Evolutionary conservation across 108 stramenopile genomes (phyloP).

Genomic region (Cyclostephanos tholiformis): DNA sequence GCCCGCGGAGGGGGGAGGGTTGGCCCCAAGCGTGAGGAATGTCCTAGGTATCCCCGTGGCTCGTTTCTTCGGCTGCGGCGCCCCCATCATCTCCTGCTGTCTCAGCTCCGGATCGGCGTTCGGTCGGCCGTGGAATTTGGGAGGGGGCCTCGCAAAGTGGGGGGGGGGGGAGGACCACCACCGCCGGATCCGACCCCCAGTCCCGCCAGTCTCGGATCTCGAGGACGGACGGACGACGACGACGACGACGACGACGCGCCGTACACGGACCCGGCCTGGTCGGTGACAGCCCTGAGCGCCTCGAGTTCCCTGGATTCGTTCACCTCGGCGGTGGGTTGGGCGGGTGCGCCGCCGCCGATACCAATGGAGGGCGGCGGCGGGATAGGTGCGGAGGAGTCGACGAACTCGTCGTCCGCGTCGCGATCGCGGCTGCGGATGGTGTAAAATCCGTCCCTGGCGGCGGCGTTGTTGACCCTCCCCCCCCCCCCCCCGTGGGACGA

Average conservation of each 20-base stretch:
- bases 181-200: background rate
- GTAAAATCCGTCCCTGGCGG: conserved; percentile 61
- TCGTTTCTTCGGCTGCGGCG: conserved; percentile 54
- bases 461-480: conserved; percentile 1
- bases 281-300: conserved; percentile 79
- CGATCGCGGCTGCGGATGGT: conserved; percentile 67
- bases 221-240: conserved; percentile 25
- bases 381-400: conserved; percentile 17
- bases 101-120: conserved; percentile 87
- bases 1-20: conserved; percentile 36
- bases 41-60: conserved; percentile 86
- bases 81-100: conserved; percentile 55
- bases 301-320: conserved; percentile 76
- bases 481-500: conserved; percentile 32
- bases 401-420: conserved; percentile 78
- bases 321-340: conserved; percentile 4
- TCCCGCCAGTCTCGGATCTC: conserved; percentile 32
- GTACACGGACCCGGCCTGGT: conserved; percentile 43
- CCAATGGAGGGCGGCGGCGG: background rate
- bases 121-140: conserved; percentile 33
- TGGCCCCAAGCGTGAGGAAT: conserved; percentile 68
- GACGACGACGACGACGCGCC: conserved; percentile 23
- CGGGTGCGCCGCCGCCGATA: background rate
- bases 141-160: conserved; percentile 37
- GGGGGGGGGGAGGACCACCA: conserved; percentile 15